Evolutionary conservation across 75 land plant species (phyloP).

Genomic region (Sequoia sempervirens): DNA sequence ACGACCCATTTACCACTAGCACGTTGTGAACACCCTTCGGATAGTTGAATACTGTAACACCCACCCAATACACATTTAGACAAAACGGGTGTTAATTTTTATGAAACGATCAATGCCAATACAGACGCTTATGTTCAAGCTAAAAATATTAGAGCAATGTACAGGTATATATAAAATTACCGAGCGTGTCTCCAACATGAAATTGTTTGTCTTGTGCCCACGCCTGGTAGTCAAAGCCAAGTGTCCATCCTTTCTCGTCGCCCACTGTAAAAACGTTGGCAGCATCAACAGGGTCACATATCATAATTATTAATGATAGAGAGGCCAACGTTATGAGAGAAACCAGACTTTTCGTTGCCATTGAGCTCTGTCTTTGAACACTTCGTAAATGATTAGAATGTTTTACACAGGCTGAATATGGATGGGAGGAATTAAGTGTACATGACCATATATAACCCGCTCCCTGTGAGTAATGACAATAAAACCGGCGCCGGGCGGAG

Average conservation of each 20-base stretch:
- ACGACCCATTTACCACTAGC: slow-evolving; percentile 7
- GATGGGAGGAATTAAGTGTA: too few species aligned
- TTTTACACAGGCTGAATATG: too few species aligned
- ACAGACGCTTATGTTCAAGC: too few species aligned
- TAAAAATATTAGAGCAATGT: not conserved
- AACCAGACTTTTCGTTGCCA: too few species aligned
- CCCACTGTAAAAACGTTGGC: not conserved
- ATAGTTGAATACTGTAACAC: slow-evolving; percentile 12
- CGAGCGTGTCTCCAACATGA: slow-evolving; percentile 13
- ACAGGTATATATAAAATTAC: not conserved
- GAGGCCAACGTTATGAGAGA: too few species aligned
- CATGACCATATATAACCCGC: too few species aligned
- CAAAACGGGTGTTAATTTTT: not conserved
- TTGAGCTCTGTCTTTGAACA: too few species aligned
- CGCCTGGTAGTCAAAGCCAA: not conserved
- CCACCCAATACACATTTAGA: not conserved
- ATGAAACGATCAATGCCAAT: not conserved
- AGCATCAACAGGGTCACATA: not conserved
- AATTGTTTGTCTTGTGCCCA: slow-evolving; percentile 4
- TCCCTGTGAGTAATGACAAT: too few species aligned
- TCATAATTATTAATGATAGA: too few species aligned
- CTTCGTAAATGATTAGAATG: too few species aligned
- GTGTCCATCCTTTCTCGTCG: slow-evolving; percentile 4
- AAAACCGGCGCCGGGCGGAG: too few species aligned
- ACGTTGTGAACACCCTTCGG: slow-evolving; percentile 11